phyloP scores from a whole-genome alignment of 768 basidiomycete species.

The Lactifluus volemus region DNA sequence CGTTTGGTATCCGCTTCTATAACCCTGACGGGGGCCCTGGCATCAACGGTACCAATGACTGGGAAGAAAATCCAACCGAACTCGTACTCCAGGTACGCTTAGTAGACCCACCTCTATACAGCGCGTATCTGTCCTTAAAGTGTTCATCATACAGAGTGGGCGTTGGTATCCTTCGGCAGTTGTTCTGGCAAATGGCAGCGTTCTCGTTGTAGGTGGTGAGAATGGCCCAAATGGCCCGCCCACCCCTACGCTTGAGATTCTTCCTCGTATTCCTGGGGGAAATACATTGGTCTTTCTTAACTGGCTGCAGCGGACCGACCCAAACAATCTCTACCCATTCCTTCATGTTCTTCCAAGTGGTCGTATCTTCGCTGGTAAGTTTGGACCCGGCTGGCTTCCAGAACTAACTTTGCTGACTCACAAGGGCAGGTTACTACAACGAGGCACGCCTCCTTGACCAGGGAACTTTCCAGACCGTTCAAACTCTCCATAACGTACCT shows the following conservation, averaged over 20 bases:
- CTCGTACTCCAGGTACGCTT: slow-evolving; percentile 50
- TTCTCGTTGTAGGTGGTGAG: slow-evolving; percentile 71
- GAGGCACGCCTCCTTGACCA: slow-evolving; percentile 72
- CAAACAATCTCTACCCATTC: slow-evolving; percentile 77
- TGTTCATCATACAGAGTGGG: slow-evolving; percentile 38
- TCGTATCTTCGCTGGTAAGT: slow-evolving; percentile 59
- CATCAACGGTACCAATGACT: slow-evolving; percentile 65
- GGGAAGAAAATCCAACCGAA: slow-evolving; percentile 60
- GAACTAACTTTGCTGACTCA: neutral
- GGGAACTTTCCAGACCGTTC: slow-evolving; percentile 51
- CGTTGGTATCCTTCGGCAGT: slow-evolving; percentile 70
- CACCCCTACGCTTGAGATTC: slow-evolving; percentile 60
- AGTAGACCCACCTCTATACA: too few species aligned
- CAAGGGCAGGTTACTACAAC: slow-evolving; percentile 58
- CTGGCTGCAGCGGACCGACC: slow-evolving; percentile 64
- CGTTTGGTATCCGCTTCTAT: slow-evolving; percentile 65
- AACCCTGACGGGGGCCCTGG: slow-evolving; percentile 60
- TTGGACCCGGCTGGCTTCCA: neutral
- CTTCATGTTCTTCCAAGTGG: slow-evolving; percentile 62
- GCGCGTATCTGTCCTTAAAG: neutral
- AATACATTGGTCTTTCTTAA: slow-evolving; percentile 52
- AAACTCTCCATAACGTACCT: slow-evolving; percentile 60
- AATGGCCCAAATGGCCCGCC: slow-evolving; percentile 57
- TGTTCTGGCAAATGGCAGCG: slow-evolving; percentile 62
- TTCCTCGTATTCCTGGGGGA: slow-evolving; percentile 60